Evolutionary conservation across 164 flowering plant genomes (phyloP).

Genomic region (Chimonanthus praecox): DNA sequence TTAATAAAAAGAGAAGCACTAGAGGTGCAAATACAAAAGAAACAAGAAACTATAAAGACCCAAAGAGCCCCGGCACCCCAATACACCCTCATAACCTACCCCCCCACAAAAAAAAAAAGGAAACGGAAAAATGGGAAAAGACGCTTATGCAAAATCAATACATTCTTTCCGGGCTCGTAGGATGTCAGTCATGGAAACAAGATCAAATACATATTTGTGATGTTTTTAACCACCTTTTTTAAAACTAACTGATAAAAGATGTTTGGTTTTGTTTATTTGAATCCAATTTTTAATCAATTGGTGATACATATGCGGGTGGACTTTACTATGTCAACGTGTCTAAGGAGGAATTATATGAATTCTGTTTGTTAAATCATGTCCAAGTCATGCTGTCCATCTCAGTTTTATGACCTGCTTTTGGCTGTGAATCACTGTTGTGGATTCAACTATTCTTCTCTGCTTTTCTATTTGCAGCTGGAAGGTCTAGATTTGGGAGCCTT

Average conservation of each 20-base stretch:
- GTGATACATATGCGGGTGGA: neutral
- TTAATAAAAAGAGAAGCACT: too few relatives aligned
- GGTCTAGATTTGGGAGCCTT: conserved; percentile 82
- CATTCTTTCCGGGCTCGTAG: too few relatives aligned
- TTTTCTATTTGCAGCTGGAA: conserved; percentile 58
- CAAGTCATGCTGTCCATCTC: neutral
- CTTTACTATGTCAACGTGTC: neutral
- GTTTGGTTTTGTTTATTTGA: neutral
- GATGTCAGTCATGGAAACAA: too few relatives aligned
- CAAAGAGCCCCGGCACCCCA: too few relatives aligned
- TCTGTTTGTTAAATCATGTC: neutral
- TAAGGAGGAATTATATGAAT: neutral
- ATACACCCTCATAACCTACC: too few relatives aligned
- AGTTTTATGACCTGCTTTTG: neutral
- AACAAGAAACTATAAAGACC: too few relatives aligned
- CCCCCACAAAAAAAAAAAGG: too few relatives aligned
- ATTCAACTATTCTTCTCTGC: conserved; percentile 6
- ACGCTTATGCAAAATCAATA: too few relatives aligned
- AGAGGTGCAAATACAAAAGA: too few relatives aligned
- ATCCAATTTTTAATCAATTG: neutral
- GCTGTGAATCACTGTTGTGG: neutral
- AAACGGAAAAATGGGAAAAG: too few relatives aligned
- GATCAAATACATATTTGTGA: too few relatives aligned
- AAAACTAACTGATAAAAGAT: neutral
- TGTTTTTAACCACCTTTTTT: too few relatives aligned